Evolutionary conservation across 352 stramenopile genomes (phyloP).

Genomic region (Albugo candida): DNA sequence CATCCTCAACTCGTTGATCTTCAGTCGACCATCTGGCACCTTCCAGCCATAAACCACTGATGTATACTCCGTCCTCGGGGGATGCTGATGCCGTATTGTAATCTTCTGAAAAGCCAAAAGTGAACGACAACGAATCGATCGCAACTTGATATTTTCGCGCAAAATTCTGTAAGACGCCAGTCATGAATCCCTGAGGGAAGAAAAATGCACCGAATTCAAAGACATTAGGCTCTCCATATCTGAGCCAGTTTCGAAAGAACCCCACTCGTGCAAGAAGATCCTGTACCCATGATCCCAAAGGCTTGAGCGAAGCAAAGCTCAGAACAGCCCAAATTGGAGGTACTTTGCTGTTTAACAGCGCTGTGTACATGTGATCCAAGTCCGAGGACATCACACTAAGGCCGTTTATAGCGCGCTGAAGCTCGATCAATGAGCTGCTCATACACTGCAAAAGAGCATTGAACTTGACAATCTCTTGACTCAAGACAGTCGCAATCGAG

Average conservation of each 20-base stretch:
- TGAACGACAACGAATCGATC: conserved; percentile 88
- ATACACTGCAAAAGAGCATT: conserved; percentile 80
- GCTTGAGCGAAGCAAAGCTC: conserved; percentile 87
- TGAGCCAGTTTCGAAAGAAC: conserved; percentile 86
- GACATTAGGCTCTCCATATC: conserved; percentile 74
- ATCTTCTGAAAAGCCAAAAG: conserved; percentile 66
- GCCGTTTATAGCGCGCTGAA: conserved; percentile 67
- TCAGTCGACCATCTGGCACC: conserved; percentile 78
- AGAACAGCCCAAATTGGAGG: conserved; percentile 77
- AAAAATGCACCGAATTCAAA: conserved; percentile 90
- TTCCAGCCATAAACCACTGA: conserved; percentile 78
- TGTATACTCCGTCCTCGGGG: conserved; percentile 82
- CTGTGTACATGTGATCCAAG: conserved; percentile 91
- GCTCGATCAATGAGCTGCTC: conserved; percentile 54
- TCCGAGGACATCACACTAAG: conserved; percentile 89
- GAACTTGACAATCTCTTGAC: conserved; percentile 90
- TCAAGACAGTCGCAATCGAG: conserved; percentile 83
- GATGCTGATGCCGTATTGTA: conserved; percentile 23
- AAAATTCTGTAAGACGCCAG: conserved; percentile 87
- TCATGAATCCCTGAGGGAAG: conserved; percentile 94
- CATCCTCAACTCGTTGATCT: conserved; percentile 47
- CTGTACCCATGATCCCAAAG: conserved; percentile 81
- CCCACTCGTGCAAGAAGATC: conserved; percentile 74
- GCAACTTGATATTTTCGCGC: conserved; percentile 87
- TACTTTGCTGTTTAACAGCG: conserved; percentile 83